Conservation (phyloP, 2,329 filamentous ascomycete species). For the Nemania serpens region DNA sequence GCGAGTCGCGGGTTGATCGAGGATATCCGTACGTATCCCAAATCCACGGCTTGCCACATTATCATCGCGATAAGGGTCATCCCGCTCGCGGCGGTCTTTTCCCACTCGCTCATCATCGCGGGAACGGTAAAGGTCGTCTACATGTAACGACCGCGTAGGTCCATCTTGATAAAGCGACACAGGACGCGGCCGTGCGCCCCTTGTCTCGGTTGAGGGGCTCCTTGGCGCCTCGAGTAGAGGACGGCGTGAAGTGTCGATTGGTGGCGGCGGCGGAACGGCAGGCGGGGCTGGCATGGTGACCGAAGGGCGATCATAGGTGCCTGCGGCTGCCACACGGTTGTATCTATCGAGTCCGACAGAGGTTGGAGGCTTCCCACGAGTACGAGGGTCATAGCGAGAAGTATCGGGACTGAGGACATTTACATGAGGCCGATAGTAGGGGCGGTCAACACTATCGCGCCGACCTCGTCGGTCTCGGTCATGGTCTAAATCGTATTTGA, state of each 20-base stretch:
- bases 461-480: conserved; percentile 48
- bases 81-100: conserved; percentile 49
- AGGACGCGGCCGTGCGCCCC: conserved; percentile 47
- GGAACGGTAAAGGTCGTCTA: conserved; percentile 55
- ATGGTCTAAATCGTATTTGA: conserved; percentile 64
- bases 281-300: conserved; percentile 54
- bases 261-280: conserved; percentile 46
- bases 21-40: conserved; percentile 53
- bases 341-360: conserved; percentile 74
- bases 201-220: conserved; percentile 42
- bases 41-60: conserved; percentile 54
- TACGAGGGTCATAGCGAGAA: conserved; percentile 48
- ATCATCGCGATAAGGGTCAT: conserved; percentile 54
- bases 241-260: conserved; percentile 42
- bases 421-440: conserved; percentile 60
- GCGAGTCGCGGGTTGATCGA: conserved; percentile 40
- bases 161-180: conserved; percentile 60
- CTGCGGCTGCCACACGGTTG: conserved; percentile 49
- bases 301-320: conserved; percentile 53
- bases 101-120: conserved; percentile 54
- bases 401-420: conserved; percentile 55
- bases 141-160: conserved; percentile 48
- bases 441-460: conserved; percentile 60
- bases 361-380: conserved; percentile 66
- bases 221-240: conserved; percentile 43